Percentiles rank a stretch among this genome's conserved stretches.
Conservation (phyloP, 23 red algal species). For the Gracilaria gracilis region DNA sequence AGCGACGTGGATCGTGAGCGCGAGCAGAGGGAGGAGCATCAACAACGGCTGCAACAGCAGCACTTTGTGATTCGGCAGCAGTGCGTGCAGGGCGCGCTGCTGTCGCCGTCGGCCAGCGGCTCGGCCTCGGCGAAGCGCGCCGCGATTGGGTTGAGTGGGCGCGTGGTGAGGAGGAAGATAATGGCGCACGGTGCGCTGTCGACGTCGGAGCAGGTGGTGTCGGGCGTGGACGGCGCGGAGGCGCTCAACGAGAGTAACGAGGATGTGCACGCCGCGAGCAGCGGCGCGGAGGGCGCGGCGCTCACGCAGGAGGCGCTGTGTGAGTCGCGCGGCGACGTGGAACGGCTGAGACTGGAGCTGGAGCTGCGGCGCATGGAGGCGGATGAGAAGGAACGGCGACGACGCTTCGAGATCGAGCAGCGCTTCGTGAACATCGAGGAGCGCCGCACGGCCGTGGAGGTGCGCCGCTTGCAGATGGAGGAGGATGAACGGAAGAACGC, state of each 20-base stretch:
- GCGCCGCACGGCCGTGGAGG: neutral
- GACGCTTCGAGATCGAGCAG: slow-evolving; percentile 5
- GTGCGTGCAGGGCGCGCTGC: neutral
- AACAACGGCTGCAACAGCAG: neutral
- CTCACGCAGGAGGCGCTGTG: neutral
- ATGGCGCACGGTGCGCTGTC: neutral
- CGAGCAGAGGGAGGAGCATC: neutral
- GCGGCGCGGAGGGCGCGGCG: neutral
- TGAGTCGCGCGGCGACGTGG: neutral
- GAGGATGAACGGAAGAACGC: neutral
- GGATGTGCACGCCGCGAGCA: neutral
- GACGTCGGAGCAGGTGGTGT: neutral
- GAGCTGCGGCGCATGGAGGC: slow-evolving; percentile 9
- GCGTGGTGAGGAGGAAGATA: neutral
- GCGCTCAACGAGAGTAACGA: neutral
- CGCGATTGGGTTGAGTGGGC: neutral
- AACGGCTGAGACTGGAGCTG: slow-evolving; percentile 3
- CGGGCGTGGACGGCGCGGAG: neutral
- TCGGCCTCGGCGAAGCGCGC: neutral
- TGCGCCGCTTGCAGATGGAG: neutral
- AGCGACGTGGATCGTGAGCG: neutral
- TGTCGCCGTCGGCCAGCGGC: neutral
- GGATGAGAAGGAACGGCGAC: neutral
- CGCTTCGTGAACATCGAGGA: neutral
- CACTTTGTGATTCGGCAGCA: neutral